Base-by-base conservation (phyloP, 2,329 filamentous ascomycete species). In the Mycocentrospora acerina region DNA sequence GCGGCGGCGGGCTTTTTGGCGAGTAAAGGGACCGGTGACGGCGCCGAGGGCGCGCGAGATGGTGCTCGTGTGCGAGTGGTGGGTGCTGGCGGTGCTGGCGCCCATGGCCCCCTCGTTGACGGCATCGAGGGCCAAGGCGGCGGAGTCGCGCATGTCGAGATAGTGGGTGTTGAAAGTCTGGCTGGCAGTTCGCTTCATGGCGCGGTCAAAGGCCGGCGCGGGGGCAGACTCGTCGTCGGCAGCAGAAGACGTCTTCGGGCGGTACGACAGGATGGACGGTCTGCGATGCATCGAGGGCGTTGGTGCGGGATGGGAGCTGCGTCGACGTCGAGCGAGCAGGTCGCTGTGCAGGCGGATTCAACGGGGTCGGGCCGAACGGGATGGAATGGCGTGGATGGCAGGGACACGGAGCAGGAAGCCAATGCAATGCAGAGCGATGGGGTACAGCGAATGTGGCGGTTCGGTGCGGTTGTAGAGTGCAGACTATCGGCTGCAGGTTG, bases 221-320 rank as follows among this genome's bases (percentile, higher is more conserved):
- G 52, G 42, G 32, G 53, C 36, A 34, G 55, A 41, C 28, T 51
- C 41, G 38, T 67, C 51, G 49, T 68, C 57, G 49, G 67, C 66
- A 54, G 73, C 67, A 53, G 77, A 73, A 32, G 63, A 66, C 14
- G 65, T 67, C 51, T 66, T 67, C 30, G 65, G 65, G 28, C 65
- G 61, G 50, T 64, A 64, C 37, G 62, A 53, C 50, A 67, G 59
- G 43, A 61, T 54, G 17, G 63, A 65, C 31, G 57, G 46, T 37
- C 56, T 59, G 53, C 59, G 64, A 59, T 66, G 55, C 59, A 64
- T 66, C 49, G 53, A 48, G 48, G 53, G 48, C 44, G 57, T 49
- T 48, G 45, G 34, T 34, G 38, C 37, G 31, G 19, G 17, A 33
- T 34, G 29, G 24, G 32, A 10, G 34, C 17, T 24, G 42, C n/a